A percentile compares a stretch with the other conserved stretches of the same genome.
Evolutionary conservation across 169 alveolate species (phyloP).

Genomic region (Condylostoma magnum): DNA sequence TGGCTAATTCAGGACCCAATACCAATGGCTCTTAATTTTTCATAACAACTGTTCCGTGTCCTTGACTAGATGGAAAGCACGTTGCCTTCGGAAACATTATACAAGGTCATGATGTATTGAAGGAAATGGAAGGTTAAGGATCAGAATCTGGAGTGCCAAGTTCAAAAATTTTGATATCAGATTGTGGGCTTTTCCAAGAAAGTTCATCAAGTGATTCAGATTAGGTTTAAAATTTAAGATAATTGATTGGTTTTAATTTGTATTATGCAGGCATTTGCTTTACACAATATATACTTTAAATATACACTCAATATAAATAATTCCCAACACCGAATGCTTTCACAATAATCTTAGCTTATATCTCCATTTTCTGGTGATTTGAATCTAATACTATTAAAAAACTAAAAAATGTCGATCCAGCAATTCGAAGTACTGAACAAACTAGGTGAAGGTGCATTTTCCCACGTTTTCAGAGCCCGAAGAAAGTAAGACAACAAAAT

Average conservation of each 20-base stretch:
- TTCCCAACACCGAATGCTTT: too few relatives aligned
- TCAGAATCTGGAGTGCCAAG: conserved; percentile 87
- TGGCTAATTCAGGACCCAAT: conserved; percentile 98
- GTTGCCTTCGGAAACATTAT: conserved; percentile 95
- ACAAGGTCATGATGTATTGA: conserved; percentile 91
- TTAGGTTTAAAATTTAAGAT: too few relatives aligned
- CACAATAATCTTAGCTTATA: too few relatives aligned
- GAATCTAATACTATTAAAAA: too few relatives aligned
- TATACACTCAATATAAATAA: too few relatives aligned
- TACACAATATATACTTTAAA: too few relatives aligned
- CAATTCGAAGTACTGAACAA: conserved; percentile 24
- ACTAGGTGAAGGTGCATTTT: conserved; percentile 75
- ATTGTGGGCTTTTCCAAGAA: conserved; percentile 87
- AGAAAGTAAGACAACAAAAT: conserved; percentile 61
- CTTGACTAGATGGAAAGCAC: conserved; percentile 97
- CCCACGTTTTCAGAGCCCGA: conserved; percentile 59
- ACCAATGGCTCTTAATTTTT: conserved; percentile 97
- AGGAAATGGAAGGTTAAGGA: conserved; percentile 91
- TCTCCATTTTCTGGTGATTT: too few relatives aligned
- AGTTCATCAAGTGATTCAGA: too few relatives aligned
- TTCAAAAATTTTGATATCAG: conserved; percentile 85
- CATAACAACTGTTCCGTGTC: conserved; percentile 91
- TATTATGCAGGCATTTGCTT: too few relatives aligned
- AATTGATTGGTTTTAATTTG: too few relatives aligned
- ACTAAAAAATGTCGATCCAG: not conserved